phyloP scores from a whole-genome alignment of 768 basidiomycete genomes.

The Leccinum obscurum region DNA sequence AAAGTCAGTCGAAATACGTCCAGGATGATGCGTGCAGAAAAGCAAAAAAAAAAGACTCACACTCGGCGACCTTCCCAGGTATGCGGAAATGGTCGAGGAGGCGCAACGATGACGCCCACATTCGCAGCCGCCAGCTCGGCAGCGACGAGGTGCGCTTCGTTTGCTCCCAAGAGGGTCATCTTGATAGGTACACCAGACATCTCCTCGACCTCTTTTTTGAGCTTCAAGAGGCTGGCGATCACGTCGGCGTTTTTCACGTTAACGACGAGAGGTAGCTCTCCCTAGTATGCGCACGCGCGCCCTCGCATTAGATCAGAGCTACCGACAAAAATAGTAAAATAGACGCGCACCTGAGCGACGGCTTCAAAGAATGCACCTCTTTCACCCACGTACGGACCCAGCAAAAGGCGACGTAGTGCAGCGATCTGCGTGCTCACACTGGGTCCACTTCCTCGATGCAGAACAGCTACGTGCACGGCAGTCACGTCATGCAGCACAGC shows the following conservation, averaged over 20 bases:
- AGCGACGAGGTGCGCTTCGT: conserved; percentile 52
- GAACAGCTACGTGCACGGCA: conserved; percentile 61
- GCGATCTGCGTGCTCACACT: conserved; percentile 69
- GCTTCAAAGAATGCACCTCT: conserved; percentile 34
- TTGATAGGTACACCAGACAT: conserved; percentile 31
- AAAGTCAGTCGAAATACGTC: neutral
- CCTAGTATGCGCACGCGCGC: conserved; percentile 35
- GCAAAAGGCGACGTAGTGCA: conserved; percentile 49
- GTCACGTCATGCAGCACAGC: conserved; percentile 67
- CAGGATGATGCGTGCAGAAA: neutral
- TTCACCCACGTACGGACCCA: conserved; percentile 30
- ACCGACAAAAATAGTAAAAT: conserved; percentile 1
- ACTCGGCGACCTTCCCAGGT: conserved; percentile 67
- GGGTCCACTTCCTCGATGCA: conserved; percentile 26
- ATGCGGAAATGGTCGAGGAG: conserved; percentile 61
- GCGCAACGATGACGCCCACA: conserved; percentile 70
- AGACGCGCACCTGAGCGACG: conserved; percentile 39
- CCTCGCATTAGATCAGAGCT: conserved; percentile 8
- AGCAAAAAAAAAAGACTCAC: conserved; percentile 30
- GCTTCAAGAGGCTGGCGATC: conserved; percentile 64
- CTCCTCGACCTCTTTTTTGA: conserved; percentile 56
- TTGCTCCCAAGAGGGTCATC: conserved; percentile 57
- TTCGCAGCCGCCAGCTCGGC: conserved; percentile 50
- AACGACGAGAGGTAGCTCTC: conserved; percentile 63
- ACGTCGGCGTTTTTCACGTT: conserved; percentile 71